A percentile compares a stretch with the other conserved stretches of the same genome.
These are phyloP conservation scores for Micractinium conductrix DNA, from an alignment of 139 green algal species.

Conservation along the genomic window DNA sequence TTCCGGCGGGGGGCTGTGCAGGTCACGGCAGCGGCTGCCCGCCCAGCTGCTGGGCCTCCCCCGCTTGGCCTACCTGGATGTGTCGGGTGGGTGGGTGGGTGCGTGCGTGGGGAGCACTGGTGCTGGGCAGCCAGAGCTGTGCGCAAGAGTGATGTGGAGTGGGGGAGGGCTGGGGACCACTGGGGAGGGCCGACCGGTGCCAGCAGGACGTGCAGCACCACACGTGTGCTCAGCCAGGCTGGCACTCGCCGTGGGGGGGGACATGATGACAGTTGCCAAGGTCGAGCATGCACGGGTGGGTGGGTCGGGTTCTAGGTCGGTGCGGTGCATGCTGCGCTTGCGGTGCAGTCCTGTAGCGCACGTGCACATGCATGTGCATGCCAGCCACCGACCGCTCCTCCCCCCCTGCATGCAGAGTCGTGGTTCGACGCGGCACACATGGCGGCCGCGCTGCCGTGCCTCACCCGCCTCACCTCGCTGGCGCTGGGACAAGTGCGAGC, in stretches of 20 bases:
- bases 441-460: slow-evolving; percentile 7
- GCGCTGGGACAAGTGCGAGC: slow-evolving; percentile 26
- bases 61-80: slow-evolving; percentile 8
- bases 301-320: too few species aligned
- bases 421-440: background rate
- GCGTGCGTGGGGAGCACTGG: too few species aligned
- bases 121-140: too few species aligned
- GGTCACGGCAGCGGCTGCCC: background rate
- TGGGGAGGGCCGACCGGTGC: too few species aligned
- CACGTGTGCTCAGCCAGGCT: too few species aligned
- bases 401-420: slow-evolving; percentile 15
- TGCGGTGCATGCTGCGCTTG: background rate
- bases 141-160: too few species aligned
- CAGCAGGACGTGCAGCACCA: too few species aligned
- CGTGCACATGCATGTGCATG: background rate
- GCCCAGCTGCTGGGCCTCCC: slow-evolving; percentile 9
- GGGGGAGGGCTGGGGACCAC: too few species aligned
- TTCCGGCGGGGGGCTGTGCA: too few species aligned
- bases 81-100: background rate
- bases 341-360: background rate
- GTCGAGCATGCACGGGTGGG: too few species aligned
- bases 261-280: too few species aligned
- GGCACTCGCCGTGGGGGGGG: too few species aligned
- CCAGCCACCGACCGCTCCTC: background rate
- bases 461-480: slow-evolving; percentile 22